Percentiles rank a stretch among this genome's conserved stretches.
These are phyloP conservation scores for Purpureocillium lavendulum DNA, from an alignment of 2,329 filamentous ascomycete genomes.

Conservation along the genomic window DNA sequence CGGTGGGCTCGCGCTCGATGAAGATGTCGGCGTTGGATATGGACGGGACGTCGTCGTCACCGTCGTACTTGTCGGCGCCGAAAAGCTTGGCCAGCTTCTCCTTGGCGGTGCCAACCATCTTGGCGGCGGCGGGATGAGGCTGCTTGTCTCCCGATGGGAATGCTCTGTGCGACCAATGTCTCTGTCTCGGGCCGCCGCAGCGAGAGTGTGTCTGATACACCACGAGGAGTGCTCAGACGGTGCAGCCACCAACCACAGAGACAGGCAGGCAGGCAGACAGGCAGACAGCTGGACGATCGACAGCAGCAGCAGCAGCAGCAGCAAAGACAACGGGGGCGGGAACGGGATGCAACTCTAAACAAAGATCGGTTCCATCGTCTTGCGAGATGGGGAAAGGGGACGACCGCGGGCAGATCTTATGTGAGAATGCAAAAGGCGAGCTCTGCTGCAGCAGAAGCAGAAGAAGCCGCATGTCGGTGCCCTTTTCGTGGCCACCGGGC, in stretches of 20 bases:
- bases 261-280: no score
- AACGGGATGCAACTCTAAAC: not conserved
- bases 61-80: conserved; percentile 21
- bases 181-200: no score
- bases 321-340: not conserved
- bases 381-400: no score
- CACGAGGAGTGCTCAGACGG: no score
- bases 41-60: conserved; percentile 23
- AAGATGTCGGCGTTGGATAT: conserved; percentile 28
- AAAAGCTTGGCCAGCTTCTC: conserved; percentile 20
- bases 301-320: no score
- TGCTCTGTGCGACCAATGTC: not conserved
- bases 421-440: not conserved
- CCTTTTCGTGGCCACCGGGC: no score
- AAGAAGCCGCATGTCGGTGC: no score
- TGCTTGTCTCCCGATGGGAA: not conserved
- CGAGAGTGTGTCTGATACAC: no score
- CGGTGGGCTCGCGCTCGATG: conserved; percentile 32
- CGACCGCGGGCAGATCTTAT: not conserved
- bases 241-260: no score
- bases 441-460: not conserved
- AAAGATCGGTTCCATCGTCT: not conserved
- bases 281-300: no score
- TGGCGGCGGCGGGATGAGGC: not conserved
- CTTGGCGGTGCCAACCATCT: conserved; percentile 13